Evolutionary conservation across 2,329 filamentous ascomycete genomes (phyloP).

Genomic region (Calonectria pauciramosa): DNA sequence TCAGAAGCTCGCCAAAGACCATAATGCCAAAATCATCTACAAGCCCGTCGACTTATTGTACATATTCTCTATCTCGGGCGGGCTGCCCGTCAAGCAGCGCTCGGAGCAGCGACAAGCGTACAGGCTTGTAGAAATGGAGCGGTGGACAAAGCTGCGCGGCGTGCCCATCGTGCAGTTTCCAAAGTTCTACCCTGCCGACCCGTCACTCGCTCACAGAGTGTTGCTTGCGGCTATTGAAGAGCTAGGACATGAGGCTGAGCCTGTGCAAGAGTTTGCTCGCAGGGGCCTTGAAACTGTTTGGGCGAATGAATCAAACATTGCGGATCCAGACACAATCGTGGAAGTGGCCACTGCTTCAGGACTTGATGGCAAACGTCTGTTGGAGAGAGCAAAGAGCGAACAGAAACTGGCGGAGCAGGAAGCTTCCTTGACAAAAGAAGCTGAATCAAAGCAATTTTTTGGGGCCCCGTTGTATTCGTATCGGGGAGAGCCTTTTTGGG

Average conservation of each 20-base stretch:
- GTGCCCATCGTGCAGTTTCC: background rate
- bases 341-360: background rate
- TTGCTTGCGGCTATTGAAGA: background rate
- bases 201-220: background rate
- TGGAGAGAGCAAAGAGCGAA: background rate
- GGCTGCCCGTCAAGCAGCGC: background rate
- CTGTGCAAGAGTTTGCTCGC: background rate
- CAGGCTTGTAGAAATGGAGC: background rate
- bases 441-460: background rate
- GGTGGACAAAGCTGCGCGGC: background rate
- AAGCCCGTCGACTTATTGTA: background rate
- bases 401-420: background rate
- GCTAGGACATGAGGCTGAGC: background rate
- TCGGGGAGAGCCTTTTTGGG: background rate
- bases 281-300: background rate
- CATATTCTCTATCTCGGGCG: background rate
- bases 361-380: background rate
- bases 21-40: background rate
- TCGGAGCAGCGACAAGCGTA: background rate
- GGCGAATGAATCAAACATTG: background rate
- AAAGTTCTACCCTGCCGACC: background rate
- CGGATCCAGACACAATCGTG: background rate
- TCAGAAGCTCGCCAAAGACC: background rate
- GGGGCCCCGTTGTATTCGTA: background rate
- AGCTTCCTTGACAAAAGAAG: background rate